Evolutionary conservation across 2,329 filamentous ascomycete genomes (phyloP), one percentile per base, ranked within the genome.

Genomic region (Tolypocladium ovalisporum): DNA sequence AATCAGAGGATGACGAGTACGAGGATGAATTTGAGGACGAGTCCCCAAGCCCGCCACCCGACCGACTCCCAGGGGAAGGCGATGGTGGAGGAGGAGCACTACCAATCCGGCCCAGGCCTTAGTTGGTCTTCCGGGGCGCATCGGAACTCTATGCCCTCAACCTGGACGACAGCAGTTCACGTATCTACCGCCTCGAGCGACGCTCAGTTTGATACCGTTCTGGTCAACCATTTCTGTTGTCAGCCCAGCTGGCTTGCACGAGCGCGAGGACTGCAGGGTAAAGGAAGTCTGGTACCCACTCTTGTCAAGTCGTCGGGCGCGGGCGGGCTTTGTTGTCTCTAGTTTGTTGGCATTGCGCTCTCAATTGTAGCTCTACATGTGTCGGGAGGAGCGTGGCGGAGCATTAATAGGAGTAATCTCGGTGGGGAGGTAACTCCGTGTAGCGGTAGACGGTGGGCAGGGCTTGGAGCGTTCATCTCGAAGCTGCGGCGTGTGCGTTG

Each of bases 1-100:
- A 75, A 35, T 68, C 69, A 29, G 75, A 76, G 32, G 71, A 71
- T 32, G 52, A 56, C 6, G 69, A 69, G n/a, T 72, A 72, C 55
- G 71, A 70, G 35, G 72, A 73, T 17, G 68, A 69, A 5, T 62
- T 65, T 42, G 67, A 70, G 15, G 65, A 67, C 22, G 60, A 66
- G 19, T 61, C 67, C 52, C 60, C 64, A 19, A 58, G 64, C n/a
- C 58, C 62, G 36, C 60, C 58, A 12, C 60, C 59, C 27, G 62
- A 65, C 4, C 58, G 52, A 5, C 44, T 56, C 8, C 54, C 61
- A 10, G 51, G 57, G 34, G 36, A 56, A 12, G 54, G 55, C 15
- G 56, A 59, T 34, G 64, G 52, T 35, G 56, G 51, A 17, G 58
- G 52, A 59, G 60, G 22, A 61, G 60, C 40, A 55, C 58, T 39